Evolutionary conservation across 805 yeast genomes (phyloP).

Genomic region (Metschnikowia koreensis): DNA sequence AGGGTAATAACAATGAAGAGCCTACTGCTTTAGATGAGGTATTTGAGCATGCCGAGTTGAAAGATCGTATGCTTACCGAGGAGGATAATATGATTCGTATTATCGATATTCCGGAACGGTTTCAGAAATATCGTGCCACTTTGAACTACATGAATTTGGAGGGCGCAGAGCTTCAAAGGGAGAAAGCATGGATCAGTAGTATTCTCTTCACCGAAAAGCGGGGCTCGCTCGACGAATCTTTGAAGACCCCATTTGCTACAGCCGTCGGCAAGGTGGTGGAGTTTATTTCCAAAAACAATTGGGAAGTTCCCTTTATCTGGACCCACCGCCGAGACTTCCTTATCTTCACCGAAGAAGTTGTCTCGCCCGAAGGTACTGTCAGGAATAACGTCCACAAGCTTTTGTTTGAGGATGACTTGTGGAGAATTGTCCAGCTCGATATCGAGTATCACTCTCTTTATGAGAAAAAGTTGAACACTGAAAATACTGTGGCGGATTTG

Average conservation of each 20-base stretch:
- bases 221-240: conserved; percentile 35
- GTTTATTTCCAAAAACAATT: conserved; percentile 69
- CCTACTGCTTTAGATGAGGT: conserved; percentile 76
- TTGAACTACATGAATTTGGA: conserved; percentile 67
- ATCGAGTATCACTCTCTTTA: conserved; percentile 83
- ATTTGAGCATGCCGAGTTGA: conserved; percentile 90
- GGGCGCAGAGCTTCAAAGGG: conserved; percentile 65
- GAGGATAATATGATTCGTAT: conserved; percentile 83
- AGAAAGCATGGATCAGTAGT: conserved; percentile 79
- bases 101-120: conserved; percentile 90
- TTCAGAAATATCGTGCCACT: conserved; percentile 68
- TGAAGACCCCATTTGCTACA: conserved; percentile 54
- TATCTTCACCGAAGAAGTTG: conserved; percentile 51
- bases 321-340: conserved; percentile 91
- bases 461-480: conserved; percentile 66
- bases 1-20: conserved; percentile 51
- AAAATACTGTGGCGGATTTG: conserved; percentile 53
- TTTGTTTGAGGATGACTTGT: conserved; percentile 78
- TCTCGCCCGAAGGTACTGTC: conserved; percentile 36
- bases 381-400: conserved; percentile 47
- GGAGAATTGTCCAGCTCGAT: conserved; percentile 87
- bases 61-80: conserved; percentile 86
- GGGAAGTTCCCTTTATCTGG: conserved; percentile 95
- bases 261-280: conserved; percentile 72
- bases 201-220: conserved; percentile 58